Percentiles rank a stretch among this genome's conserved stretches.
Evolutionary conservation across 2,329 filamentous ascomycete species (phyloP).

Genomic region (Paraphoma sp.): DNA sequence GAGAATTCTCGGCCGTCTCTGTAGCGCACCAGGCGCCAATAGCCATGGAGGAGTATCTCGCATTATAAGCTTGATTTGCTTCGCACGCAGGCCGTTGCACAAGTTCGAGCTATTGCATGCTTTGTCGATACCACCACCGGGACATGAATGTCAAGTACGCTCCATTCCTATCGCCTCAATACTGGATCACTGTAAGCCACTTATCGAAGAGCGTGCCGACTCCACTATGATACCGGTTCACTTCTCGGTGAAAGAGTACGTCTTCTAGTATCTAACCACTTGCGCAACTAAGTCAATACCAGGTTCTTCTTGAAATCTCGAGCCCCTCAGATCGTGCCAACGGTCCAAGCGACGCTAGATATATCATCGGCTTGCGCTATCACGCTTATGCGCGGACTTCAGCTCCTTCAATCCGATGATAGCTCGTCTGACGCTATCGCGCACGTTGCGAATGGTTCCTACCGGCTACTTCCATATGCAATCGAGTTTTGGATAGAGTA

Average conservation of each 20-base stretch:
- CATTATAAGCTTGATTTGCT: slow-evolving; percentile 23
- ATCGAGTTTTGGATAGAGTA: slow-evolving; percentile 25
- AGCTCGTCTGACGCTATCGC: neutral
- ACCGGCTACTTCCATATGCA: slow-evolving; percentile 23
- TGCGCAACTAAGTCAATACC: neutral
- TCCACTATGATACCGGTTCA: slow-evolving; percentile 21
- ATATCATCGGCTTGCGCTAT: neutral
- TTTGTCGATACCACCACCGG: slow-evolving; percentile 1
- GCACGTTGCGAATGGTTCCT: slow-evolving; percentile 6
- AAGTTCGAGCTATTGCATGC: slow-evolving; percentile 14
- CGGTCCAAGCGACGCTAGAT: neutral
- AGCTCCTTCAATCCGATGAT: neutral
- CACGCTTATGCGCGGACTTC: slow-evolving; percentile 1
- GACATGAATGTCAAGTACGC: slow-evolving; percentile 4
- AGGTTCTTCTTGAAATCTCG: neutral
- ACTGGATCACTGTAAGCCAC: slow-evolving; percentile 31
- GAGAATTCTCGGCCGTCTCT: slow-evolving; percentile 10
- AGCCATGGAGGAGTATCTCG: slow-evolving; percentile 7
- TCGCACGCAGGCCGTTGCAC: slow-evolving; percentile 13
- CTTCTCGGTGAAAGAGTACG: slow-evolving; percentile 26
- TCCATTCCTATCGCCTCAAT: slow-evolving; percentile 15
- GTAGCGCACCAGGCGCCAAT: slow-evolving; percentile 1
- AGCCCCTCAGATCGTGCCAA: neutral
- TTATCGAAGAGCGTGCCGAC: slow-evolving; percentile 23
- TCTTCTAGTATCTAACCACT: neutral